Percentiles rank a stretch among this genome's conserved stretches.
Evolutionary conservation across 2,329 filamentous ascomycete species (phyloP).

Genomic region (Aspergillus sclerotialis): DNA sequence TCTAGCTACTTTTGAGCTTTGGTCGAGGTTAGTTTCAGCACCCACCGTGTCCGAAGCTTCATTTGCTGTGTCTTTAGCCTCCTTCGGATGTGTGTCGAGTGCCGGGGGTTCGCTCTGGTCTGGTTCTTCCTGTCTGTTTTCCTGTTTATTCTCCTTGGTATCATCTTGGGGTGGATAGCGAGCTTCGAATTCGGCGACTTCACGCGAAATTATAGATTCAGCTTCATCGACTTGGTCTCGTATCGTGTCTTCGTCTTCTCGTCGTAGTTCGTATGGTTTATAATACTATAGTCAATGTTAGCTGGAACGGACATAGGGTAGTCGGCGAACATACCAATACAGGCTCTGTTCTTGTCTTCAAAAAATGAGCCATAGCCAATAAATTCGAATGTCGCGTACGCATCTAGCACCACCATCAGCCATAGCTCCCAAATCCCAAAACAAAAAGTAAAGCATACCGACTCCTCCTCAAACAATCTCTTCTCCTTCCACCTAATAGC

Average conservation of each 20-base stretch:
- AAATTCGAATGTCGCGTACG: conserved; percentile 65
- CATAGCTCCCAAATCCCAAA: conserved; percentile 7
- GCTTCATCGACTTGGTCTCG: conserved; percentile 62
- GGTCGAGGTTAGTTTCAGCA: conserved; percentile 14
- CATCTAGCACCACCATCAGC: conserved; percentile 50
- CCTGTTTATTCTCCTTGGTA: conserved; percentile 7
- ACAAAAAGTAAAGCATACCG: conserved; percentile 49
- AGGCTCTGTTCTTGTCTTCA: conserved; percentile 66
- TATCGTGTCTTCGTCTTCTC: conserved; percentile 63
- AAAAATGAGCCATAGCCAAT: conserved; percentile 62
- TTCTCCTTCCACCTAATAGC: conserved; percentile 61
- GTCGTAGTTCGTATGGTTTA: conserved; percentile 69
- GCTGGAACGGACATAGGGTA: too few relatives aligned
- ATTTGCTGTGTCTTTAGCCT: conserved; percentile 36
- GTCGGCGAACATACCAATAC: conserved; percentile 64
- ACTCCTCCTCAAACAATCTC: conserved; percentile 65
- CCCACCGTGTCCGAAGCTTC: conserved; percentile 31
- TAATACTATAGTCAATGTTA: too few relatives aligned
- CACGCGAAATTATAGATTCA: conserved; percentile 56
- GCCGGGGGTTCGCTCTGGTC: conserved; percentile 14
- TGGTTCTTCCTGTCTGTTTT: conserved; percentile 19
- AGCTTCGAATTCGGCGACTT: conserved; percentile 57
- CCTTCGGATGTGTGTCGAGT: conserved; percentile 11
- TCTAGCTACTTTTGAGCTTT: conserved; percentile 7
- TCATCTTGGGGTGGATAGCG: conserved; percentile 32